Conservation (phyloP, 1,284 basidiomycete species). For the Cryptococcus sp. region DNA sequence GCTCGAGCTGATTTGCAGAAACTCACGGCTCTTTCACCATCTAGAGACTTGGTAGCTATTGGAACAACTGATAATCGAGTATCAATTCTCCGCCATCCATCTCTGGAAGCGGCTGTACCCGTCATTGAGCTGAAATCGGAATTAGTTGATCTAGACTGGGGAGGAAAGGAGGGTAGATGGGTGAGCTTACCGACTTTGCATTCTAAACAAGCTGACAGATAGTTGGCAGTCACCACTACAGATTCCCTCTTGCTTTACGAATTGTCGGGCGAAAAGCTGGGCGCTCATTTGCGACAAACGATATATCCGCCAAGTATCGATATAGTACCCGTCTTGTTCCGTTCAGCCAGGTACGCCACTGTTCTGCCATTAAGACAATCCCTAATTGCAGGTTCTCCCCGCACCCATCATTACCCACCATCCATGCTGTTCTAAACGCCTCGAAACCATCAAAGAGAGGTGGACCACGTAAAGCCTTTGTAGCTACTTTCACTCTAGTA, state of each 20-base stretch:
- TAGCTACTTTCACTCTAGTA: slow-evolving; percentile 34
- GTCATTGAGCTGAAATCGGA: slow-evolving; percentile 29
- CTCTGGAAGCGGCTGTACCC: slow-evolving; percentile 58
- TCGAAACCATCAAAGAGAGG: slow-evolving; percentile 32
- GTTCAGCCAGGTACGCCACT: slow-evolving; percentile 60
- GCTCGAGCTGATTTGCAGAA: slow-evolving; percentile 26
- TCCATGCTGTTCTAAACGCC: slow-evolving; percentile 75
- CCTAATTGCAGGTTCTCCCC: slow-evolving; percentile 58
- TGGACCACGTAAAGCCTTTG: slow-evolving; percentile 35
- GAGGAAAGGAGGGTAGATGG: slow-evolving; percentile 34
- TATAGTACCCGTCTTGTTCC: slow-evolving; percentile 56
- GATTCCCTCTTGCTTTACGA: slow-evolving; percentile 32
- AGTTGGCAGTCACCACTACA: slow-evolving; percentile 40
- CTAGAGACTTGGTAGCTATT: slow-evolving; percentile 29
- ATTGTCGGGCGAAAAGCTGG: slow-evolving; percentile 19
- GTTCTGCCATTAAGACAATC: not conserved
- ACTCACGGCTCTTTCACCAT: slow-evolving; percentile 38
- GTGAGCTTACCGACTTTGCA: slow-evolving; percentile 12
- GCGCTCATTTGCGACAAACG: slow-evolving; percentile 32
- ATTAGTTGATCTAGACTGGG: slow-evolving; percentile 44
- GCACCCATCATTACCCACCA: slow-evolving; percentile 48
- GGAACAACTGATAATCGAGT: slow-evolving; percentile 50
- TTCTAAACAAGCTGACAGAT: not conserved
- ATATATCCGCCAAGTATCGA: slow-evolving; percentile 39
- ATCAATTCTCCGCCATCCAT: slow-evolving; percentile 63